These are phyloP conservation scores for Diatrype stigma DNA, from an alignment of 2,329 filamentous ascomycete species.

Conservation along the genomic window DNA sequence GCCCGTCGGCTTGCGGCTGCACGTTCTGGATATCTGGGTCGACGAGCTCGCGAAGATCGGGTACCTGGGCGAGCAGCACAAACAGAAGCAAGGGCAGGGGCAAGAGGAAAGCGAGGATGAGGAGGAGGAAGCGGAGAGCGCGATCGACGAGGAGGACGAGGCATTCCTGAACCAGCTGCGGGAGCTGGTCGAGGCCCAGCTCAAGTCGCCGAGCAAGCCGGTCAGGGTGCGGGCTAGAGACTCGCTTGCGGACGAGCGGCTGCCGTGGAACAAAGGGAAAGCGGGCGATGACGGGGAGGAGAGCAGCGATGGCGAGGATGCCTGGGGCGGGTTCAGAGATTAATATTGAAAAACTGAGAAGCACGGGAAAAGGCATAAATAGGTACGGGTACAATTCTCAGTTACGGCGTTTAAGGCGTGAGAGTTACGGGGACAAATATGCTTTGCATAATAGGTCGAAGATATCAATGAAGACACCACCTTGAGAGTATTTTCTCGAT, in stretches of 20 bases:
- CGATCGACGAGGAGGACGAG: conserved; percentile 33
- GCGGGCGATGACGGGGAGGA: conserved; percentile 27
- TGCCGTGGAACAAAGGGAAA: conserved; percentile 57
- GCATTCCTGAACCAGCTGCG: conserved; percentile 52
- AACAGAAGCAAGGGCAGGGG: conserved; percentile 31
- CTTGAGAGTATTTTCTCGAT: no score
- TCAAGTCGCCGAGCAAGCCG: conserved; percentile 61
- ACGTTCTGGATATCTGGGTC: conserved; percentile 85
- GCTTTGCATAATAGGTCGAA: no score
- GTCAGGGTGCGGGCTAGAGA: conserved; percentile 68
- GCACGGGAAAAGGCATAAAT: no score
- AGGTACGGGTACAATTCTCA: no score
- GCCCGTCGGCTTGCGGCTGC: conserved; percentile 79
- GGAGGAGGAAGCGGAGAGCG: conserved; percentile 27
- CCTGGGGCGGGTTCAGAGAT: conserved; percentile 68
- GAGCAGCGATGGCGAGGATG: conserved; percentile 42
- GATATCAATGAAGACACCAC: no score
- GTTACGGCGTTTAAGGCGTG: no score
- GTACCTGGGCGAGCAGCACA: no score
- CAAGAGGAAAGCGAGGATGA: conserved; percentile 22
- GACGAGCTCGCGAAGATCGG: conserved; percentile 79
- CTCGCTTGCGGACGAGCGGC: conserved; percentile 66
- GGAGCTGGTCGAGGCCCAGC: conserved; percentile 52
- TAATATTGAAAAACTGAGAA: no score
- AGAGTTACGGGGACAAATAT: no score